Evolutionary conservation across 306 rosid genomes (phyloP).

Genomic region (Medicago truncatula): DNA sequence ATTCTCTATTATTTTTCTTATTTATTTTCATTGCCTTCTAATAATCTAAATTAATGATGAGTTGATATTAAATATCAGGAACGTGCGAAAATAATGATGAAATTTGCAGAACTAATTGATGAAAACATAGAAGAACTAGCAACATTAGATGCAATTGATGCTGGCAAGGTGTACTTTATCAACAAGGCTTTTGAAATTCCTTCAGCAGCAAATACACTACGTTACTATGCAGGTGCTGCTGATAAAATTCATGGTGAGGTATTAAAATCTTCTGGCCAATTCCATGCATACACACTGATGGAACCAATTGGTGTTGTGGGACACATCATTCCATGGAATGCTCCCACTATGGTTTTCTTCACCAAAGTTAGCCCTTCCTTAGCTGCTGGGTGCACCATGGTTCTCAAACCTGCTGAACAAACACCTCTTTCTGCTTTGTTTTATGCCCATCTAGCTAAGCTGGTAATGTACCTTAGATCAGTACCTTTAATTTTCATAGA

Average conservation of each 20-base stretch:
- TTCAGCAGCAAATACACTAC: slow-evolving; percentile 30
- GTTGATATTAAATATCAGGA: slow-evolving; percentile 43
- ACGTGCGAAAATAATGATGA: slow-evolving; percentile 64
- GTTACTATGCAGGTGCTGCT: slow-evolving; percentile 91
- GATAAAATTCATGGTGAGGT: slow-evolving; percentile 79
- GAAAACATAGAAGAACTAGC: slow-evolving; percentile 68
- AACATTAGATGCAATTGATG: slow-evolving; percentile 66
- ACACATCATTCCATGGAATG: slow-evolving; percentile 83
- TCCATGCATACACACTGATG: slow-evolving; percentile 65
- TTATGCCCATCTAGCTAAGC: slow-evolving; percentile 73
- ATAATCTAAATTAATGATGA: neutral
- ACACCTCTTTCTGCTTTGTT: slow-evolving; percentile 78
- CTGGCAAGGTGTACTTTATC: slow-evolving; percentile 46
- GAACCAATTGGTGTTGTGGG: slow-evolving; percentile 91
- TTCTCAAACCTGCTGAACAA: slow-evolving; percentile 87
- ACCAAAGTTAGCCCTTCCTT: slow-evolving; percentile 68
- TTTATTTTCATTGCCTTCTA: neutral
- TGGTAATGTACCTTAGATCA: slow-evolving; percentile 45
- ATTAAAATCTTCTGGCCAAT: slow-evolving; percentile 47
- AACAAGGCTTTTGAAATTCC: slow-evolving; percentile 60
- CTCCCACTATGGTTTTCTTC: slow-evolving; percentile 50
- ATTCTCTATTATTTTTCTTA: no score
- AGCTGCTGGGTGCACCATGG: slow-evolving; percentile 86
- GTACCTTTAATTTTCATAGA: neutral
- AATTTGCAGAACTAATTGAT: slow-evolving; percentile 70